Conservation (phyloP, 257 asterid genomes). For the Ehretia macrophylla region DNA sequence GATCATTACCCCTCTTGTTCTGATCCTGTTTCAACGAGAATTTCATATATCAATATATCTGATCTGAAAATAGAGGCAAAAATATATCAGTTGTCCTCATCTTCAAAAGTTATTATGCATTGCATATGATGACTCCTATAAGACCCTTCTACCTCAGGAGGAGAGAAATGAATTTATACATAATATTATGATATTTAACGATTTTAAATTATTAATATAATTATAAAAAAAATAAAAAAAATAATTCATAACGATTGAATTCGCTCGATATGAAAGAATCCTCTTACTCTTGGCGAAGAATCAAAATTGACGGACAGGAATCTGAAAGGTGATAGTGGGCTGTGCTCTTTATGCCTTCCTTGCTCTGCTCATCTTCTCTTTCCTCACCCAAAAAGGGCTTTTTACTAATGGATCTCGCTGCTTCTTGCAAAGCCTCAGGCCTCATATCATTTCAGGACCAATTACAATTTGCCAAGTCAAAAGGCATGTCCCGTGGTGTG, state of each 20-base stretch:
- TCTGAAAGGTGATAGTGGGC: slow-evolving; percentile 25
- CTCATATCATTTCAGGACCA: background rate
- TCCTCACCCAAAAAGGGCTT: slow-evolving; percentile 8
- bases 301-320: slow-evolving; percentile 8
- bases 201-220: no score
- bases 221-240: no score
- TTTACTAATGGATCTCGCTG: slow-evolving; percentile 12
- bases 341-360: slow-evolving; percentile 34
- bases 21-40: no score
- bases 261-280: no score
- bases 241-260: no score
- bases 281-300: no score
- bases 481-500: background rate
- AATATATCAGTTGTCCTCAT: slow-evolving; percentile 22
- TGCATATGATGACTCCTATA: slow-evolving; percentile 5
- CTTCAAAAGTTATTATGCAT: slow-evolving; percentile 12
- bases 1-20: no score
- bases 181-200: no score
- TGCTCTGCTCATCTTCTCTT: slow-evolving; percentile 15
- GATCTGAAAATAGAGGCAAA: no score
- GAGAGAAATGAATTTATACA: no score
- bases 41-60: no score
- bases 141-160: slow-evolving; percentile 1
- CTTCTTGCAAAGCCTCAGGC: slow-evolving; percentile 6
- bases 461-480: slow-evolving; percentile 3